Percentiles rank a stretch among this genome's conserved stretches.
These are phyloP conservation scores for Paratinospora sagittata DNA, from an alignment of 164 flowering plant species.

Conservation along the genomic window DNA sequence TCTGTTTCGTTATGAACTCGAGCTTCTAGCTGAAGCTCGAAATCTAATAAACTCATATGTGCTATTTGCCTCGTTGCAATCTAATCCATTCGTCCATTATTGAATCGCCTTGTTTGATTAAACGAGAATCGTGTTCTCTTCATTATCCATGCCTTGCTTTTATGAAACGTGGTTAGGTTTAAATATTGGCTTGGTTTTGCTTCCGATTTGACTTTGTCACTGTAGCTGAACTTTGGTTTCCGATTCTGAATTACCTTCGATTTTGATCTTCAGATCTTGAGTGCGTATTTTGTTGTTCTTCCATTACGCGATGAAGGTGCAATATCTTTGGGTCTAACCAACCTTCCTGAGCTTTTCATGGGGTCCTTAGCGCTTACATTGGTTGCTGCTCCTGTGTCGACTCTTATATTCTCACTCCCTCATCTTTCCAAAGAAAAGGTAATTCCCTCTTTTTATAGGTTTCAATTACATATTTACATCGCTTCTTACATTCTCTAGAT, in stretches of 20 bases:
- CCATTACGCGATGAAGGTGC: constrained; percentile 98
- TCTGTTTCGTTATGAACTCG: not conserved
- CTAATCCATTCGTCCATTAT: too few species aligned
- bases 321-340: constrained; percentile 74
- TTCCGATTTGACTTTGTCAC: not conserved
- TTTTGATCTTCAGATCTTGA: constrained; percentile 53
- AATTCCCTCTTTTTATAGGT: not conserved
- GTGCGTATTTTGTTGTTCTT: constrained; percentile 87
- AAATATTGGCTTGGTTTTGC: not conserved
- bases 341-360: constrained; percentile 73
- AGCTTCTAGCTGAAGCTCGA: too few species aligned
- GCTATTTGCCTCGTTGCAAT: too few species aligned
- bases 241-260: not conserved
- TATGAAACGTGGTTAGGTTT: not conserved
- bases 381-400: constrained; percentile 84
- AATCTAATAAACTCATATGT: too few species aligned
- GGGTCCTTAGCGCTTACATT: constrained; percentile 80
- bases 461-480: too few species aligned
- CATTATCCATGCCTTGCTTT: not conserved
- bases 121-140: too few species aligned
- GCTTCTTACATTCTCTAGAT: not conserved
- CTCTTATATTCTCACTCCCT: constrained; percentile 80
- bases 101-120: too few species aligned
- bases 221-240: not conserved
- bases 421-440: constrained; percentile 86